Evolutionary conservation across 306 rosid species (phyloP).

Genomic region (Prunus mongolica): DNA sequence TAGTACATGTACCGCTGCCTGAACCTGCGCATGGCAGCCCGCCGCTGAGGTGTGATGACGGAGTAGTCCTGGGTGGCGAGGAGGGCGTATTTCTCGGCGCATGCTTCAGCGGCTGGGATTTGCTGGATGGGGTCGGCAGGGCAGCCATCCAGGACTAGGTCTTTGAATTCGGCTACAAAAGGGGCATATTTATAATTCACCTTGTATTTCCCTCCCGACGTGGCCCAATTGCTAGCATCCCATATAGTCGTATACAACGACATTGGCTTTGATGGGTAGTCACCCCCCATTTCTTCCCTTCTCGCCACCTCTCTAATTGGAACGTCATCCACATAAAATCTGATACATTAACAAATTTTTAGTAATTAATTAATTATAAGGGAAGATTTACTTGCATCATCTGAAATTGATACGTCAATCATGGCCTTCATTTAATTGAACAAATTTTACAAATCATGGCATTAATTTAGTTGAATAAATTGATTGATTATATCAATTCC

Average conservation of each 20-base stretch:
- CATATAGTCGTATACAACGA: constrained; percentile 78
- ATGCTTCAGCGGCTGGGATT: constrained; percentile 18
- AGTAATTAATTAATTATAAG: too few species aligned
- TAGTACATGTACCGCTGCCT: constrained; percentile 78
- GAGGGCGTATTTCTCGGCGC: constrained; percentile 25
- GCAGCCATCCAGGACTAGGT: constrained; percentile 80
- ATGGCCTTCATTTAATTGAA: too few species aligned
- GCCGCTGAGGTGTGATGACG: constrained; percentile 35
- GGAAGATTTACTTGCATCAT: too few species aligned
- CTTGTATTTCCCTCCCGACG: constrained; percentile 76
- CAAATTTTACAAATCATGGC: too few species aligned
- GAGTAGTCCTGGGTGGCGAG: constrained; percentile 53
- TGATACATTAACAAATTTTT: constrained; percentile 6
- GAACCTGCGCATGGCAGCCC: constrained; percentile 59
- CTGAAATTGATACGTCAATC: too few species aligned
- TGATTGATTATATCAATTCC: too few species aligned
- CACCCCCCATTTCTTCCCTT: constrained; percentile 75
- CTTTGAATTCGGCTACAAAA: constrained; percentile 74
- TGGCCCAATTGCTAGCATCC: constrained; percentile 98
- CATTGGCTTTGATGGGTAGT: constrained; percentile 93
- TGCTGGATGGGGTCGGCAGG: constrained; percentile 58
- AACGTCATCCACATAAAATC: constrained; percentile 92
- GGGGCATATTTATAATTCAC: constrained; percentile 87
- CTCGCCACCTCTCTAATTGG: constrained; percentile 74
- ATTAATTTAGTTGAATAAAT: too few species aligned